Conservation (phyloP, 1,284 basidiomycete species). For the Sanguinoderma infundibulare region DNA sequence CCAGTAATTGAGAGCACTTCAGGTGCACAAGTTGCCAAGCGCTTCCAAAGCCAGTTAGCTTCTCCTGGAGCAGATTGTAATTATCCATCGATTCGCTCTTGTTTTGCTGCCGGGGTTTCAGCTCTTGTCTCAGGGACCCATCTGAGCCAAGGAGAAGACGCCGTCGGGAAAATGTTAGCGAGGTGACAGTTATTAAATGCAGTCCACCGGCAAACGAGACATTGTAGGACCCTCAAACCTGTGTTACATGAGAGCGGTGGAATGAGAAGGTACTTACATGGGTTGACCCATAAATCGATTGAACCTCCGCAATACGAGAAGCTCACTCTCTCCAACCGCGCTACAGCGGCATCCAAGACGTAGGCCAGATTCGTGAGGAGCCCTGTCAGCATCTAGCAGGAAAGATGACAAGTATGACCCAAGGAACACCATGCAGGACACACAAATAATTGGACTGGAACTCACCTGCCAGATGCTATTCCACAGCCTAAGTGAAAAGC, state of each 20-base stretch:
- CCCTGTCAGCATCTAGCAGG: neutral
- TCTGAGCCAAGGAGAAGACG: neutral
- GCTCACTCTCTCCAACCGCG: conserved; percentile 31
- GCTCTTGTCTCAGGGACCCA: neutral
- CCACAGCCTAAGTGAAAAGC: neutral
- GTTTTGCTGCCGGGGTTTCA: neutral
- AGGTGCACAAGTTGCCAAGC: conserved; percentile 2
- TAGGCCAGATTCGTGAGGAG: conserved; percentile 16
- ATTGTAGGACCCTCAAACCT: neutral
- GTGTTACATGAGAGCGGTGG: neutral
- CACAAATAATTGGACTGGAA: neutral
- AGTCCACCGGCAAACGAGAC: neutral
- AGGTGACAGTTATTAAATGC: neutral
- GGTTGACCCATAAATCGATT: neutral
- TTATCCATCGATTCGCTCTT: neutral
- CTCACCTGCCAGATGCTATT: neutral
- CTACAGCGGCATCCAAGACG: conserved; percentile 31
- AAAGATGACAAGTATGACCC: neutral
- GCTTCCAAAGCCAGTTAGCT: neutral
- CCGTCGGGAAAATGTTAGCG: neutral
- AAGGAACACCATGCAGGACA: neutral
- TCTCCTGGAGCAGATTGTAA: neutral
- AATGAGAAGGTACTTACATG: neutral
- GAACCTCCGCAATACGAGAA: conserved; percentile 27
- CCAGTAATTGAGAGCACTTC: conserved; percentile 2